Conservation (phyloP, 768 basidiomycete species). For the Trametes meyenii region DNA sequence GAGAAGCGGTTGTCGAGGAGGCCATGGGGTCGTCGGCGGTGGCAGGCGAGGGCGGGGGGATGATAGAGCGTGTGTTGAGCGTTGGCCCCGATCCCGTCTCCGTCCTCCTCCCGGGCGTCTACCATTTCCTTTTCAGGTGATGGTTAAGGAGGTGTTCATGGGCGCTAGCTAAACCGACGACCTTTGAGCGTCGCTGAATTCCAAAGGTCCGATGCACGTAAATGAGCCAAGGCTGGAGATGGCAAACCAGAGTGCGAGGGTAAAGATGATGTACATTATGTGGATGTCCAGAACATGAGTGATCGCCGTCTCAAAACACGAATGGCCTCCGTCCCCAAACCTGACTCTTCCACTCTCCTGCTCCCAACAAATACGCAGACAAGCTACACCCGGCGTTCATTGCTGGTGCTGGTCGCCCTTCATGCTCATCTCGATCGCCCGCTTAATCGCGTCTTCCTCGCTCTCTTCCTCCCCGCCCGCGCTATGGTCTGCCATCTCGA, state of each 20-base stretch:
- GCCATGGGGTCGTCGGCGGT: constrained; percentile 48
- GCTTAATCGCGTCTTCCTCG: constrained; percentile 88
- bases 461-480: constrained; percentile 65
- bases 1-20: constrained; percentile 78
- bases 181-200: no score
- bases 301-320: no score
- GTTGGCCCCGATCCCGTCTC: not conserved
- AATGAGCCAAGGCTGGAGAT: no score
- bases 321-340: no score
- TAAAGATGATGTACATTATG: constrained; percentile 23
- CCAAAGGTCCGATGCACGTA: no score
- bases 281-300: constrained; percentile 6
- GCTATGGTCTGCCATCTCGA: constrained; percentile 42
- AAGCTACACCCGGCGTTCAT: constrained; percentile 2
- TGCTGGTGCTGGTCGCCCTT: constrained; percentile 56
- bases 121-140: constrained; percentile 9
- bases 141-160: not conserved
- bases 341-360: no score
- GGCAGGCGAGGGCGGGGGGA: not conserved
- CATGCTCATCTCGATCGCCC: constrained; percentile 96
- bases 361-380: not conserved
- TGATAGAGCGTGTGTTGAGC: not conserved
- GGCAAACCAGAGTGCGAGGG: not conserved
- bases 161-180: no score
- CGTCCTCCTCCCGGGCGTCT: no score